phyloP scores from a whole-genome alignment of 176 grass and related monocot species.

The Aechmea fasciata region DNA sequence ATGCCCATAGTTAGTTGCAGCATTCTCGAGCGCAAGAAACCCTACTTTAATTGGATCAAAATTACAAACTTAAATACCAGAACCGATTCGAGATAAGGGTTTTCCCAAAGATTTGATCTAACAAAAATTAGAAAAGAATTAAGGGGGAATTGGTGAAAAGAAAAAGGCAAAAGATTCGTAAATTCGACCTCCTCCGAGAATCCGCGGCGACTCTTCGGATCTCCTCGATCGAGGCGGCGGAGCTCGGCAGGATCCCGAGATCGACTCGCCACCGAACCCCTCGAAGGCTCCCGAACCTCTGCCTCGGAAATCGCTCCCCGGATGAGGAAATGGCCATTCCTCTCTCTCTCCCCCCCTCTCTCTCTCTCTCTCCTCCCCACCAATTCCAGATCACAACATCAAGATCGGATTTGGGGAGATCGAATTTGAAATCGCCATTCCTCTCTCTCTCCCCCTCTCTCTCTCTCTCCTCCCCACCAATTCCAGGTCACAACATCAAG shows the following conservation, averaged over 20 bases:
- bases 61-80: not conserved
- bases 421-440: not conserved
- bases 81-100: not conserved
- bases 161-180: not conserved
- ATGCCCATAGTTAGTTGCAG: no score
- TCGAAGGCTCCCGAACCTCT: slow-evolving; percentile 35
- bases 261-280: slow-evolving; percentile 72
- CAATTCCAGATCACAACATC: slow-evolving; percentile 4
- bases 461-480: not conserved
- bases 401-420: not conserved
- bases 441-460: no score
- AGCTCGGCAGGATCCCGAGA: slow-evolving; percentile 51
- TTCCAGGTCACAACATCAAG: not conserved
- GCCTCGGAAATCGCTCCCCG: slow-evolving; percentile 12
- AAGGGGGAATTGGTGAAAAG: not conserved
- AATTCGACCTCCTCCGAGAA: slow-evolving; percentile 42
- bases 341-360: no score
- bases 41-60: not conserved
- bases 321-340: not conserved
- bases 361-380: not conserved
- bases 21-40: no score
- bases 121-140: no score
- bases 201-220: slow-evolving; percentile 78
- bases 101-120: not conserved
- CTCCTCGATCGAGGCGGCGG: slow-evolving; percentile 45